These are phyloP conservation scores for Coelastrella sp. DNA, from an alignment of 139 green algal genomes.

Conservation along the genomic window DNA sequence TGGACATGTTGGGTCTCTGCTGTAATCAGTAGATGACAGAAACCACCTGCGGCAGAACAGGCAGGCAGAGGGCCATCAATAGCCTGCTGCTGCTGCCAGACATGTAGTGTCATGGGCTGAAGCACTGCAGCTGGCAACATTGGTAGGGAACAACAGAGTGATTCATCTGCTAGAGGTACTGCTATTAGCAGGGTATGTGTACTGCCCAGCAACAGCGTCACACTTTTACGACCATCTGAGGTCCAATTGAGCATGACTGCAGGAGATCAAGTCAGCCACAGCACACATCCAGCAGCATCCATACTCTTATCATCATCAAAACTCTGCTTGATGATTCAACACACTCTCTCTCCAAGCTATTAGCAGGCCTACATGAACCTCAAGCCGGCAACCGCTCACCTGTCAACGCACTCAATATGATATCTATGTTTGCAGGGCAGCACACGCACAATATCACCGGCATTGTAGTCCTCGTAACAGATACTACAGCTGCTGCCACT, in stretches of 20 bases:
- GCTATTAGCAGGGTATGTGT: too few species aligned
- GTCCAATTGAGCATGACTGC: too few species aligned
- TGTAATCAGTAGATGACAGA: conserved; percentile 65
- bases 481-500: conserved; percentile 60
- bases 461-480: conserved; percentile 68
- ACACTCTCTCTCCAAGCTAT: not conserved
- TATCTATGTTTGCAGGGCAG: conserved; percentile 68
- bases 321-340: not conserved
- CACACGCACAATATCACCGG: conserved; percentile 65
- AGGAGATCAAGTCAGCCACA: not conserved
- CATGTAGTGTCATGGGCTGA: too few species aligned
- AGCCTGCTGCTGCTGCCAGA: too few species aligned
- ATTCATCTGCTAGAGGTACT: too few species aligned
- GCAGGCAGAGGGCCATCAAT: too few species aligned
- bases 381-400: not conserved
- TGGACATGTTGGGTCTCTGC: conserved; percentile 61
- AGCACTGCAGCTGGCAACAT: too few species aligned
- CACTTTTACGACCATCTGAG: too few species aligned
- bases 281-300: not conserved
- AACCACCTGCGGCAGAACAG: conserved; percentile 56
- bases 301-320: not conserved
- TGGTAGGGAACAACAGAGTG: too few species aligned
- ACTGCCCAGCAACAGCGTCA: too few species aligned
- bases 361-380: not conserved
- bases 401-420: conserved; percentile 76